These are phyloP conservation scores for Scortechinia acanthostroma DNA, from an alignment of 2,329 filamentous ascomycete genomes.

Conservation along the genomic window DNA sequence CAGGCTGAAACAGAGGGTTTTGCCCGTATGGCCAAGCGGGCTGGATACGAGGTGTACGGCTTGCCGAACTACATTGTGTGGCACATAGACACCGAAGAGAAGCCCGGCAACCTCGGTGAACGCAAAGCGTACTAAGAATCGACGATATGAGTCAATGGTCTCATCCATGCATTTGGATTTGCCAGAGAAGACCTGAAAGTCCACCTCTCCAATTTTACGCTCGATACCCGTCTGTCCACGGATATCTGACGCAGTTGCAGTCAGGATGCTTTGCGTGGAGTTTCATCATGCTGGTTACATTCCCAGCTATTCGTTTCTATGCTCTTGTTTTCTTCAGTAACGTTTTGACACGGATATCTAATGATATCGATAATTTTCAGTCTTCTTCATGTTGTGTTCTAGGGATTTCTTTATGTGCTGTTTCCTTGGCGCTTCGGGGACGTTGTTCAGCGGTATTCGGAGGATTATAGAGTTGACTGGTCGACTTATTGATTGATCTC, in stretches of 20 bases:
- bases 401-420: background rate
- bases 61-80: slow-evolving; percentile 73
- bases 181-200: too few species aligned
- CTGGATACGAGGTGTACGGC: slow-evolving; percentile 65
- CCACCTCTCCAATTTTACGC: too few species aligned
- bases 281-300: too few species aligned
- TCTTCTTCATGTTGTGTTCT: slow-evolving; percentile 2
- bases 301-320: background rate
- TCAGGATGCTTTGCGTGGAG: too few species aligned
- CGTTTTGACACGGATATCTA: background rate
- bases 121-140: background rate
- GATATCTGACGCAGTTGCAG: too few species aligned
- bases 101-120: slow-evolving; percentile 50
- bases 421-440: background rate
- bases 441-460: background rate
- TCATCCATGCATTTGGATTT: too few species aligned
- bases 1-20: slow-evolving; percentile 75
- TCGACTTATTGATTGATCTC: too few species aligned
- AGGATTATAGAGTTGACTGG: background rate
- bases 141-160: too few species aligned
- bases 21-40: slow-evolving; percentile 71
- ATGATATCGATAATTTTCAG: background rate
- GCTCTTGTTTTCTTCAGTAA: background rate
- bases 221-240: too few species aligned
- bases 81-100: slow-evolving; percentile 72